These are phyloP conservation scores for Herpetospermum pedunculosum DNA, from an alignment of 306 rosid genomes.

Conservation along the genomic window DNA sequence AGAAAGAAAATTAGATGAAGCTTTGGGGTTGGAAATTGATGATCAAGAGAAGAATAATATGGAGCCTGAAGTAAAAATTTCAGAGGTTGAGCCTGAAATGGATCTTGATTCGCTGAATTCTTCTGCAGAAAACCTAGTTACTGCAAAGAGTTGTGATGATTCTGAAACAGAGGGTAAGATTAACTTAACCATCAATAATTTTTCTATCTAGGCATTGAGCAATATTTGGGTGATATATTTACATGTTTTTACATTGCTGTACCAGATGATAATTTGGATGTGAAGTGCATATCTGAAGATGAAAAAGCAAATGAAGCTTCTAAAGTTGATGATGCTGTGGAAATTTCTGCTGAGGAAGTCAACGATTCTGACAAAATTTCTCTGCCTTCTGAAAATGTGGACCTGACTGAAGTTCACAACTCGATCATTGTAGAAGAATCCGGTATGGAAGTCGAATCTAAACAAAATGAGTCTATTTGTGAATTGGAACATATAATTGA, in stretches of 20 bases:
- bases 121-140: neutral
- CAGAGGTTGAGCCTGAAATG: neutral
- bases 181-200: neutral
- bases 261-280: neutral
- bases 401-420: neutral
- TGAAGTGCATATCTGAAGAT: neutral
- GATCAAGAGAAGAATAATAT: neutral
- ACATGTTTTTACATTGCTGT: neutral
- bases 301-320: neutral
- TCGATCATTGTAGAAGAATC: neutral
- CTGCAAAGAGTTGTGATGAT: neutral
- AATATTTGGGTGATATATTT: neutral
- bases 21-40: neutral
- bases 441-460: neutral
- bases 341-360: neutral
- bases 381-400: neutral
- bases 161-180: neutral
- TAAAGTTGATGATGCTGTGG: neutral
- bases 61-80: neutral
- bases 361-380: neutral
- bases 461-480: neutral
- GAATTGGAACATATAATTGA: conserved; percentile 7
- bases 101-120: neutral
- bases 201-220: neutral
- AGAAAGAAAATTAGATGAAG: conserved; percentile 9